phyloP scores from a whole-genome alignment of 106 monocot species.

The Amphibolis antarctica region DNA sequence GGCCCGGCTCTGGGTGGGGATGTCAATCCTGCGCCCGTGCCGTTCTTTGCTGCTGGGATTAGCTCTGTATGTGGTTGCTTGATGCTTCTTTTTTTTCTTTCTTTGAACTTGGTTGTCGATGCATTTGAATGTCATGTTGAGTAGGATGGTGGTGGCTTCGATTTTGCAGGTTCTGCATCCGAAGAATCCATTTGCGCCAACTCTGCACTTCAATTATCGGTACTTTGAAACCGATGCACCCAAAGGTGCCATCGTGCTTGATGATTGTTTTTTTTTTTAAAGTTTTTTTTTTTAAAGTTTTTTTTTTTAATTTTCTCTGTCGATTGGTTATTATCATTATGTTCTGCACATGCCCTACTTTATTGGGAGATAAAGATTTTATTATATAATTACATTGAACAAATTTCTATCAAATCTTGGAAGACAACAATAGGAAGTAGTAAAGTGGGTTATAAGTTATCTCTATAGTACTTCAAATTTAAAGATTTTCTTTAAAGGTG shows the following conservation, averaged over 20 bases:
- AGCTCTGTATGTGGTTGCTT: constrained; percentile 49
- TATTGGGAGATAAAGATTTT: no score
- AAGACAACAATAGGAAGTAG: no score
- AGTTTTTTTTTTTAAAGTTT: background rate
- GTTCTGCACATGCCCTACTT: no score
- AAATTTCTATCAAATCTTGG: no score
- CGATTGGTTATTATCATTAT: no score
- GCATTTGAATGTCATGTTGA: background rate
- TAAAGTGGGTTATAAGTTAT: no score
- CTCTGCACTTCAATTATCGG: constrained; percentile 89
- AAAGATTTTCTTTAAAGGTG: no score
- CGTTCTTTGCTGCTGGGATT: constrained; percentile 95
- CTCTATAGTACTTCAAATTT: no score
- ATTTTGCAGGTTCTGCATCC: constrained; percentile 85
- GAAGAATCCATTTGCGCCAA: constrained; percentile 95
- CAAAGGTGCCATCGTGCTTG: constrained; percentile 36
- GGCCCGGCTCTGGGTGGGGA: constrained; percentile 16
- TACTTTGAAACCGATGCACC: constrained; percentile 94
- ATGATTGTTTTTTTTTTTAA: constrained; percentile 1
- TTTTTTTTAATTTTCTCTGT: background rate
- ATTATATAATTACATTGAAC: no score
- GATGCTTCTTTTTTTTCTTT: background rate
- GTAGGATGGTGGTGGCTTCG: background rate
- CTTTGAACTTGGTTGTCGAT: background rate
- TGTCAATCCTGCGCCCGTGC: constrained; percentile 62